Evolutionary conservation across 1,284 basidiomycete species (phyloP), one percentile per base, ranked within the genome.

Genomic region (Pseudozyma hubeiensis): DNA sequence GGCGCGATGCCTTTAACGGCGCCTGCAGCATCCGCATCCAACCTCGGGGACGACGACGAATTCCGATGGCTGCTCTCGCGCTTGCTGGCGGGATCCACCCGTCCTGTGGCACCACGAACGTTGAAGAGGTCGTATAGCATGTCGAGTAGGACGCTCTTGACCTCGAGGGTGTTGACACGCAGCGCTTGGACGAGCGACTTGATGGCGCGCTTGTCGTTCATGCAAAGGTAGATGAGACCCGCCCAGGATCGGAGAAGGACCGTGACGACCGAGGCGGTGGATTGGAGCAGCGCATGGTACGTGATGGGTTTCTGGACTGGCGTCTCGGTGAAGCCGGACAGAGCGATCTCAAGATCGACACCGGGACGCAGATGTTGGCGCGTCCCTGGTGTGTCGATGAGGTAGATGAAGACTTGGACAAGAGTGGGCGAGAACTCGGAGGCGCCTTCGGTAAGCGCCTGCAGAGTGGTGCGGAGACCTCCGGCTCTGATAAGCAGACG

Each of bases 81-180:
- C 45, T 74, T 74, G 63, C 71, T 74, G 2, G 67, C 72, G 0
- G 72, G 67, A 49, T 75, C 67, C 17, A 59, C 45, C 5, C 63
- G 50, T 8, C 67, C 67, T 0, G 63, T 62, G 5, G 59, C 58
- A 16, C 68, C 65, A 11, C 73, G 64, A 4, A 75, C 73, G 33
- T 93, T 92, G 55, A 99, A 87, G n/a, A 96, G 87, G 71, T 93
- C 91, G 81, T 96, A 96, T 79, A 99, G 92, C 88, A 97, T 91
- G 79, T 97, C 93, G 35, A 99, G 87, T 34, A 98, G 75, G 14
- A 67, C 53, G 34, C 60, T 59, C 48, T 79, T 88, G 55, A 93
- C 91, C 52, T 93, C 91, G 17, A 92, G 86, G 1, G 92, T 92
- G 5, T 95, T 94, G 85, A 97, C 92, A 66, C 90, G 90, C 49